phyloP scores from a whole-genome alignment of 257 asterid genomes.

The Henckelia pumila region DNA sequence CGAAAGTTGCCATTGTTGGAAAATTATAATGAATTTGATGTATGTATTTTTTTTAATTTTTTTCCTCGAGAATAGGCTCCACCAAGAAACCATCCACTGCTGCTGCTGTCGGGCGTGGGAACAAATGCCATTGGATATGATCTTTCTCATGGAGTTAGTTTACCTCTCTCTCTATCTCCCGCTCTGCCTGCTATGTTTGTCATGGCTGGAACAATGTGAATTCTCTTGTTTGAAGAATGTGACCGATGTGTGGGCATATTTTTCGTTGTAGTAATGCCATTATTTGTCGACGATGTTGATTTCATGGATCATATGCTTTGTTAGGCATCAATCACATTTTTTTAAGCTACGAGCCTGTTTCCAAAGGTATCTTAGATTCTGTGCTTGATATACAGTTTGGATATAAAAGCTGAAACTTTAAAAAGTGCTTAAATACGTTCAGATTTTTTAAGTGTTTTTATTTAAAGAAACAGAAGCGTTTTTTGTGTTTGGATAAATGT shows the following conservation, averaged over 20 bases:
- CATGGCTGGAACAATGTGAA: not conserved
- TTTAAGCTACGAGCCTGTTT: not conserved
- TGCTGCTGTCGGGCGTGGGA: slow-evolving; percentile 91
- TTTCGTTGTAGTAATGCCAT: not conserved
- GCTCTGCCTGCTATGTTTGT: not conserved
- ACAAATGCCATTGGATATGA: slow-evolving; percentile 98
- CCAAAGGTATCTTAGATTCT: not conserved
- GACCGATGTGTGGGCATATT: slow-evolving; percentile 6
- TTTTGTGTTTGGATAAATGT: no score
- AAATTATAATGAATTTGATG: not conserved
- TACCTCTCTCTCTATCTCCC: slow-evolving; percentile 7
- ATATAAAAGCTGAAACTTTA: no score
- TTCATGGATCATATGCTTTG: not conserved
- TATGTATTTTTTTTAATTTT: not conserved
- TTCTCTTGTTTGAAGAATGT: slow-evolving; percentile 1
- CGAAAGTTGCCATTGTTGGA: slow-evolving; percentile 4
- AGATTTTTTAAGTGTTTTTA: no score
- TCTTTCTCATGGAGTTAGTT: slow-evolving; percentile 86
- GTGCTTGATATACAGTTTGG: no score
- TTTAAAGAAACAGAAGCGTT: no score
- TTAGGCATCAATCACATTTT: not conserved
- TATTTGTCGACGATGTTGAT: not conserved
- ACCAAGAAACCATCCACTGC: slow-evolving; percentile 80
- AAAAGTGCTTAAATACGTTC: no score
- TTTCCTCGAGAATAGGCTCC: slow-evolving; percentile 58